Evolutionary conservation across 2,329 filamentous ascomycete species (phyloP).

Genomic region (Albifimbria verrucaria): DNA sequence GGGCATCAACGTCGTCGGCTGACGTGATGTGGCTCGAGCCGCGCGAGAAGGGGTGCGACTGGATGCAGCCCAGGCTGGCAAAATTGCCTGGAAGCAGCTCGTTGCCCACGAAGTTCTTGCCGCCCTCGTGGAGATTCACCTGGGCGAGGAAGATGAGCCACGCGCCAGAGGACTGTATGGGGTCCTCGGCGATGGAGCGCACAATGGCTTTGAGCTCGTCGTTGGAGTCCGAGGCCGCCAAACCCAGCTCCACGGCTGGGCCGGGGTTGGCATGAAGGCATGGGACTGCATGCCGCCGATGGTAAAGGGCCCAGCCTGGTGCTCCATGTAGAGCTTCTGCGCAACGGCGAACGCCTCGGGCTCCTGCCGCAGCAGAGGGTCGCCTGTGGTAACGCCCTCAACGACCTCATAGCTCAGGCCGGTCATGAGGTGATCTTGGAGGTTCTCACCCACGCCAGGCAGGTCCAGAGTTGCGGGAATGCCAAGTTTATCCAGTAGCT

Average conservation of each 20-base stretch:
- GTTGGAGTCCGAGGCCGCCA: neutral
- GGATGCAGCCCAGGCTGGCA: constrained; percentile 50
- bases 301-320: constrained; percentile 17
- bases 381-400: constrained; percentile 17
- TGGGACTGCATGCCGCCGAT: constrained; percentile 13
- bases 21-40: constrained; percentile 55
- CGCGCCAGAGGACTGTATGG: constrained; percentile 12
- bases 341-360: constrained; percentile 3
- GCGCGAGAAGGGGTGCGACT: constrained; percentile 58
- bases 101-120: constrained; percentile 1
- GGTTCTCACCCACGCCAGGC: constrained; percentile 35
- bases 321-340: constrained; percentile 13
- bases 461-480: constrained; percentile 29
- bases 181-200: constrained; percentile 14
- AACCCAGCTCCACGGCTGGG: constrained; percentile 10
- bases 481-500: constrained; percentile 27
- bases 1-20: constrained; percentile 33
- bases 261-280: constrained; percentile 18
- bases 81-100: neutral
- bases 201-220: constrained; percentile 11
- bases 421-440: constrained; percentile 27
- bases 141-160: constrained; percentile 22
- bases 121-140: constrained; percentile 16
- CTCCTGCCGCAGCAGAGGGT: constrained; percentile 9
- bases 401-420: constrained; percentile 17